Evolutionary conservation across 2,329 filamentous ascomycete species (phyloP), one percentile per base, ranked within the genome.

Genomic region (Penicillium oxalicum): DNA sequence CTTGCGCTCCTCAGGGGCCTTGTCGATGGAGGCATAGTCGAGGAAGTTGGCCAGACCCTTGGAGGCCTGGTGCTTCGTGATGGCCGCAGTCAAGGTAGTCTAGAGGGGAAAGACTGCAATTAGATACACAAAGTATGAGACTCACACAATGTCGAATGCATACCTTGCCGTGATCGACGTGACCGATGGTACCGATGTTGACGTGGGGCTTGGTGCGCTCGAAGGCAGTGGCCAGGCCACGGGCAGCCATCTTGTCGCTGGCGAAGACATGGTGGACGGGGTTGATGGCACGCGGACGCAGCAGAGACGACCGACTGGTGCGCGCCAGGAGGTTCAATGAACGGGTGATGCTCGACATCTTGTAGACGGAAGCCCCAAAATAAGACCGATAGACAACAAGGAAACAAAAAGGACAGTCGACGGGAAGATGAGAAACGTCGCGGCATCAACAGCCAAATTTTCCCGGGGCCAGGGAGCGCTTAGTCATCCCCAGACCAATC

Each of bases 91-190:
- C 70, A 98, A 84, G 56, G 93, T 98, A 50, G 93, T 98, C 93
- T 97, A 67, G 45, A 52, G 57, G 40, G 50, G 53, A 50, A 48
- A 53, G 49, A 59, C 51, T 55, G 50, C 29, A 4, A 50, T 43
- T 40, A 34, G 26, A 47, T 28, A 13, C 35, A 34, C 37, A 38
- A n/a, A 28, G 7, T 24, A 37, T 27, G 45, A 49, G 45, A 52
- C 48, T 12, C 32, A 32, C 40, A 48, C 35, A 39, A 13, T 45
- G 49, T 48, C 48, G 40, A 40, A 56, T 49, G 5, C 68, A 58
- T 76, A 95, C 91, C 87, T 98, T 98, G 78, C 91, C 91, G 77
- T 98, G 91, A 82, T 98, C 93, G 75, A 98, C 93, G 79, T 98
- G 93, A 64, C 93, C 93, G 76, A 98, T 98, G 63, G 93, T 98